Conservation (phyloP, 2,329 filamentous ascomycete genomes). For the Akanthomyces lecanii region DNA sequence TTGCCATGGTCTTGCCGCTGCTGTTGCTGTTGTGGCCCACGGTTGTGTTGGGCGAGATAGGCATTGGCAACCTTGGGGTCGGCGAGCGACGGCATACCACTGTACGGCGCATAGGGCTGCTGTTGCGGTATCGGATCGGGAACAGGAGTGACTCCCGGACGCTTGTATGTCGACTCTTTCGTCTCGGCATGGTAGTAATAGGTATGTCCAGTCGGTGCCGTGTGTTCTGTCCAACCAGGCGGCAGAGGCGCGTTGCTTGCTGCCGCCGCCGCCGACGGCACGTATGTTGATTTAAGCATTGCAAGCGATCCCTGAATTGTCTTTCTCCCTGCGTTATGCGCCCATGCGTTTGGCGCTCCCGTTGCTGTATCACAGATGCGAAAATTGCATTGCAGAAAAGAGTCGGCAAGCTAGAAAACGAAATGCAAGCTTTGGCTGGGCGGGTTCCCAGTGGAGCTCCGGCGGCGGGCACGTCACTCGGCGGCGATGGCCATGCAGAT, state of each 20-base stretch:
- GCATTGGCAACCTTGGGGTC: constrained; percentile 56
- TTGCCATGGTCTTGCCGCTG: constrained; percentile 48
- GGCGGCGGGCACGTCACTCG: background rate
- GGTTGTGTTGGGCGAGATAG: constrained; percentile 54
- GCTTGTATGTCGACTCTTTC: constrained; percentile 81
- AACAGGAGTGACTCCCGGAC: constrained; percentile 49
- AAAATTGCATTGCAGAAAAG: background rate
- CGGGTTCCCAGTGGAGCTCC: constrained; percentile 7
- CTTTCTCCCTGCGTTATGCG: background rate
- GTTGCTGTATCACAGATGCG: background rate
- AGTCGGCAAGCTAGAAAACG: background rate
- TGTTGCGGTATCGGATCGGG: constrained; percentile 19
- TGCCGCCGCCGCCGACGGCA: constrained; percentile 43
- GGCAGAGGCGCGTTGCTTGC: constrained; percentile 55
- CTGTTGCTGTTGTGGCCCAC: constrained; percentile 35
- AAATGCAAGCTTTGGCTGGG: constrained; percentile 1
- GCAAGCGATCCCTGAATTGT: constrained; percentile 2
- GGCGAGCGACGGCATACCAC: constrained; percentile 38
- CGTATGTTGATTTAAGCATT: constrained; percentile 79
- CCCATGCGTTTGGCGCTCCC: background rate
- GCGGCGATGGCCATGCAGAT: background rate
- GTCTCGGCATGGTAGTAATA: constrained; percentile 85
- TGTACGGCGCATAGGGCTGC: constrained; percentile 30
- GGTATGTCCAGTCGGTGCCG: constrained; percentile 76
- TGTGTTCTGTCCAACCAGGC: constrained; percentile 89